Percentiles rank a stretch among this genome's conserved stretches.
phyloP scores from a whole-genome alignment of 2,329 filamentous ascomycete genomes.

The Exophiala alcalophila region DNA sequence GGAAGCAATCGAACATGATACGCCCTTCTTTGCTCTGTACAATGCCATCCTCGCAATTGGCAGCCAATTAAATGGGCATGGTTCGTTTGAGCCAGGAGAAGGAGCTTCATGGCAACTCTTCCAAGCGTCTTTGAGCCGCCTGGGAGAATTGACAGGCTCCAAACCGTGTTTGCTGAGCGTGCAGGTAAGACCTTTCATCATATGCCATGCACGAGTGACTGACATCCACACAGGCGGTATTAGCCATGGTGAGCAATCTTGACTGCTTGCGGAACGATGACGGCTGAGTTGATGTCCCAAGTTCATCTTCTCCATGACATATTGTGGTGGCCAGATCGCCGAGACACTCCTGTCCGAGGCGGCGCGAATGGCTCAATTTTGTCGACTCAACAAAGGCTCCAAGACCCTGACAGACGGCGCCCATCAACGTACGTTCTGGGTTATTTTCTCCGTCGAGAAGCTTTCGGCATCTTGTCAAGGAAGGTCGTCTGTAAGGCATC shows the following conservation, averaged over 20 bases:
- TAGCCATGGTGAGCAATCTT: slow-evolving; percentile 28
- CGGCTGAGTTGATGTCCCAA: not conserved
- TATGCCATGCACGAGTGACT: not conserved
- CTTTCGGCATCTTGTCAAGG: slow-evolving; percentile 34
- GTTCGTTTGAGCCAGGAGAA: slow-evolving; percentile 41
- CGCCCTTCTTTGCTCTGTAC: slow-evolving; percentile 48
- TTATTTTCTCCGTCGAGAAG: slow-evolving; percentile 43
- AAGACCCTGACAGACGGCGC: slow-evolving; percentile 27
- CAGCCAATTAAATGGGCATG: slow-evolving; percentile 38
- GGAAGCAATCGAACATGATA: slow-evolving; percentile 56
- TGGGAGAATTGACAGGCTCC: slow-evolving; percentile 36
- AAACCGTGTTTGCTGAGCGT: slow-evolving; percentile 30
- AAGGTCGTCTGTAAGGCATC: slow-evolving; percentile 35
- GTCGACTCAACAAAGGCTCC: slow-evolving; percentile 33
- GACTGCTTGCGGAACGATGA: not conserved
- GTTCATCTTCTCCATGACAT: slow-evolving; percentile 37
- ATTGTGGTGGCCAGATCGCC: slow-evolving; percentile 37
- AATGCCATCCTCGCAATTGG: slow-evolving; percentile 41
- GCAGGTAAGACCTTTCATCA: slow-evolving; percentile 1
- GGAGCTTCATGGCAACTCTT: slow-evolving; percentile 44
- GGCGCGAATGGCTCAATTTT: slow-evolving; percentile 36
- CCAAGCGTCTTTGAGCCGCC: slow-evolving; percentile 37
- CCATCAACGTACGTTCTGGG: slow-evolving; percentile 40
- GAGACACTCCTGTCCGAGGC: slow-evolving; percentile 37
- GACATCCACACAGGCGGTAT: slow-evolving; percentile 29